Evolutionary conservation across 495 filamentous ascomycete species (phyloP), one percentile per base, ranked within the genome.

Genomic region (Aspergillus bridgeri): DNA sequence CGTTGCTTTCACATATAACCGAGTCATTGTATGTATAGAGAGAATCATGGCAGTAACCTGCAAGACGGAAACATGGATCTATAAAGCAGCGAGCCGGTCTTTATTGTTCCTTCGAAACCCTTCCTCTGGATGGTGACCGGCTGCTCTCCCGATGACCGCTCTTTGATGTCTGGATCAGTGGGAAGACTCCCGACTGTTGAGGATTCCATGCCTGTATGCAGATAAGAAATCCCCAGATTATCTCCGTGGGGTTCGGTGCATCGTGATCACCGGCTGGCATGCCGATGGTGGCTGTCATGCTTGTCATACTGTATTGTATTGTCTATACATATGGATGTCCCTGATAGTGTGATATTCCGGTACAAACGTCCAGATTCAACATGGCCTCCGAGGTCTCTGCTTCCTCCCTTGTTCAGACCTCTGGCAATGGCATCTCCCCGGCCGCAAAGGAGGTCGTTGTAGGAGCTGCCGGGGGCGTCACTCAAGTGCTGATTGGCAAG

Each of bases 391-490:
- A 17, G 9, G 3, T 38, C 9, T 38, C 33, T 15, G 9, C 33
- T 29, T 42, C 13, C 27, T 20, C 27, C 33, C 23, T 44, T 2
- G 51, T 38, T 13, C 33, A 43, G 24, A 8, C 38, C 25, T 18
- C 51, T 13, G 19, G 38, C 38, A 6, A 23, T 24, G 38, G 42
- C 51, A 54, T 54, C 45, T 38, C 45, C n/a, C 20, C 44, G 9
- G 18, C 48, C 18, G 13, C 29, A 18, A 95, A 95, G 73, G 90
- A 94, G 68, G 74, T 95, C 19, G 86, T 91, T 64, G 83, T 89
- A 18, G 91, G 91, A 47, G 90, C 91, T 48, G 85, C 81, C 2
- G 91, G 91, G 45, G 91, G 91, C 51, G 74, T 92, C 59, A 89
- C 91, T 15, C 90, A 95, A 69, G 91, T 95, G 15, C 69, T 96